These are phyloP conservation scores for Cryphonectria parasitica DNA, from an alignment of 2,329 filamentous ascomycete species.

Conservation along the genomic window DNA sequence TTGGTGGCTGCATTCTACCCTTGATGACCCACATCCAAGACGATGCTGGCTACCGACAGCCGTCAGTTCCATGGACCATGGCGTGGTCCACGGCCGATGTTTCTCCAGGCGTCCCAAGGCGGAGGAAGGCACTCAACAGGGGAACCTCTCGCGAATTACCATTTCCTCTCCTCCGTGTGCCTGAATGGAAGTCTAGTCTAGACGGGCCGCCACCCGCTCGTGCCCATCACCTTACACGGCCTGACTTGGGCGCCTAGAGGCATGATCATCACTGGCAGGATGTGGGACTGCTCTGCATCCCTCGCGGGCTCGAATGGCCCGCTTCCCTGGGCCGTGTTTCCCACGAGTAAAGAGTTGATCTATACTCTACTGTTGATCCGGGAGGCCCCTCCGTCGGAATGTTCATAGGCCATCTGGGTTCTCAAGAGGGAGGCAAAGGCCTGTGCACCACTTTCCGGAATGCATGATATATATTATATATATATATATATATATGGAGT, in stretches of 20 bases:
- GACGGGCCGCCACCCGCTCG: constrained; percentile 15
- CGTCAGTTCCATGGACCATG: background rate
- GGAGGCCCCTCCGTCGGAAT: background rate
- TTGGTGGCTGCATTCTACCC: background rate
- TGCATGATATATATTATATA: background rate
- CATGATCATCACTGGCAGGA: background rate
- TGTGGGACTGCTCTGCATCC: background rate
- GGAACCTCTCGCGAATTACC: background rate
- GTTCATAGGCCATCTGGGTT: background rate
- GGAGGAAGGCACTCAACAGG: background rate
- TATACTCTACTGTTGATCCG: constrained; percentile 1
- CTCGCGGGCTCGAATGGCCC: background rate
- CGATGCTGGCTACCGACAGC: constrained; percentile 1
- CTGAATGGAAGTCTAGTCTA: background rate
- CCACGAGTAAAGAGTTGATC: constrained; percentile 1
- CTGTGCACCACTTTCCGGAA: background rate
- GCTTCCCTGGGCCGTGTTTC: constrained; percentile 20
- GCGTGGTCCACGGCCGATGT: background rate
- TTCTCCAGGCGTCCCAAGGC: background rate
- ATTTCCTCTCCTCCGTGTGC: background rate
- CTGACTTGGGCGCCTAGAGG: too few species aligned
- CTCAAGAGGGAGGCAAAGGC: background rate
- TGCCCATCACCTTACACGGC: background rate
- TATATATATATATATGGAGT: background rate
- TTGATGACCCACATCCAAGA: background rate